Base-by-base conservation (phyloP, 2,329 filamentous ascomycete genomes). In the Penicillium digitatum region DNA sequence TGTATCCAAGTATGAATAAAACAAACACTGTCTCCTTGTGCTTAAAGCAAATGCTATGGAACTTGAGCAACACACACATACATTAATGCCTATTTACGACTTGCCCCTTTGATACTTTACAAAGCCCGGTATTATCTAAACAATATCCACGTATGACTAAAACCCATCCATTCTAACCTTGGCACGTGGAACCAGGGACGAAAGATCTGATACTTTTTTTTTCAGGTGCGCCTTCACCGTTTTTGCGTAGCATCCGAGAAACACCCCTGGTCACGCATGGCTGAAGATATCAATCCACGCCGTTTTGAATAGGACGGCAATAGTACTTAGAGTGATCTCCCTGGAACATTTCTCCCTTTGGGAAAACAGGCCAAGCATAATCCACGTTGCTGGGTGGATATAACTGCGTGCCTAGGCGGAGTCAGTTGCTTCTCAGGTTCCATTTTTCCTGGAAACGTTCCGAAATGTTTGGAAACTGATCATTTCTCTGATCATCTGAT, bases 141-240 rank as follows among this genome's bases (percentile, higher is more conserved):
- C 2, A 20, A 34, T n/a, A 40, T 40, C 49, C 49, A 48, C 16
- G 39, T 34, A 29, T 34, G 20, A 31, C 32, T n/a, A 18, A 10
- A 48, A n/a, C 16, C 22, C n/a, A 35, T 45, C 52, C 52, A 54
- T 34, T 29, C 9, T 22, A 27, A 26, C 24, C 26, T 27, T 27
- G 24, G 24, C 24, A 26, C 5, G 52, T 38, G 39, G 46, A 51
- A 38, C 26, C 39, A 20, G 32, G 39, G 27, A 50, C 18, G 18
- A 37, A 54, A 54, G 52, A 54, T 54, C 52, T 44, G 52, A 54
- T 51, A 54, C 51, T 39, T 27, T 32, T 45, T 44, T 29, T 16
- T 16, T 18, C 20, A 31, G 10, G 24, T 14, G 9, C 14, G 22
- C 16, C 20, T n/a, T 12, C 44, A 10, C 9, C 24, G 14, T 18